A percentile compares a stretch with the other conserved stretches of the same genome.
phyloP scores from a whole-genome alignment of 2,329 filamentous ascomycete species.

The Sclerotinia borealis region DNA sequence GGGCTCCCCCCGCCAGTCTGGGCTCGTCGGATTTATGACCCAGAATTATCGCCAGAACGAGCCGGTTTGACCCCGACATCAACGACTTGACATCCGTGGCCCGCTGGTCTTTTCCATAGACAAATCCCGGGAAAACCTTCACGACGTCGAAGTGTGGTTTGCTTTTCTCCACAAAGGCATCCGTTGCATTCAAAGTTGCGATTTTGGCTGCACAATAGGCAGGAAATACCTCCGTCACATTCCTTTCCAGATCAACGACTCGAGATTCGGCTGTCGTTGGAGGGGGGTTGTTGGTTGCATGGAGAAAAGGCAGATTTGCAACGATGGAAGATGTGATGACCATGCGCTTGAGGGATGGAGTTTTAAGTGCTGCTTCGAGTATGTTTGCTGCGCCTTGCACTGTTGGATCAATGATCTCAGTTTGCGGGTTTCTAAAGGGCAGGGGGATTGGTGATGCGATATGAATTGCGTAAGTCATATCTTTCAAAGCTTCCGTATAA shows the following conservation, averaged over 20 bases:
- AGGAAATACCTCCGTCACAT: background rate
- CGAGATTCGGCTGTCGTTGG: background rate
- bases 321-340: background rate
- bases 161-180: background rate
- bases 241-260: background rate
- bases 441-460: background rate
- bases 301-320: background rate
- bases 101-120: background rate
- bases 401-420: background rate
- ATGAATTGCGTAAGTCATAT: background rate
- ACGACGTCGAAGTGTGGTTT: background rate
- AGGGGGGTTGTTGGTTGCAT: background rate
- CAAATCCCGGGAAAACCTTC: background rate
- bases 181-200: background rate
- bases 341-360: background rate
- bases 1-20: background rate
- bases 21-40: background rate
- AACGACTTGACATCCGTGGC: background rate
- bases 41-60: background rate
- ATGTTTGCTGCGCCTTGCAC: background rate
- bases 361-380: background rate
- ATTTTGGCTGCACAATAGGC: slow-evolving; percentile 7
- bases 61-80: background rate
- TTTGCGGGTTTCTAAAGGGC: background rate
- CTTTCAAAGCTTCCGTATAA: background rate